A percentile compares a stretch with the other conserved stretches of the same genome.
phyloP scores from a whole-genome alignment of 2,329 filamentous ascomycete genomes.

The Fusarium nematophilum region DNA sequence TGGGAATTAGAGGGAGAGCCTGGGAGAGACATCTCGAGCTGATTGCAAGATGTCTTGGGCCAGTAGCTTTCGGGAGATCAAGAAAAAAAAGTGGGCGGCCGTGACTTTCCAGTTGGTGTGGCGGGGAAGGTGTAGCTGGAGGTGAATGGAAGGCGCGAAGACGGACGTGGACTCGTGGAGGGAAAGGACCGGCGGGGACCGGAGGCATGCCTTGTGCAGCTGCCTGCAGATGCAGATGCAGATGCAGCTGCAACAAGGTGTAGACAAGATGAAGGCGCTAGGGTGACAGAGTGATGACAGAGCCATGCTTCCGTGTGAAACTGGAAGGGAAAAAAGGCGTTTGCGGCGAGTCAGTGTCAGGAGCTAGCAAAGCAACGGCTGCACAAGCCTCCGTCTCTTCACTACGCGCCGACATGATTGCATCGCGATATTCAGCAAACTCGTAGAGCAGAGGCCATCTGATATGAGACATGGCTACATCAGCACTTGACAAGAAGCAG shows the following conservation, averaged over 20 bases:
- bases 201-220: constrained; percentile 41
- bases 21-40: constrained; percentile 2
- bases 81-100: constrained; percentile 23
- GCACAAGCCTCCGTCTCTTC: no score
- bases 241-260: constrained; percentile 5
- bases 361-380: no score
- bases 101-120: constrained; percentile 16
- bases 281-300: constrained; percentile 12
- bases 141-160: constrained; percentile 22
- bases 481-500: no score
- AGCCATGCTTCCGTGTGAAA: constrained; percentile 18
- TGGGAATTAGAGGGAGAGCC: constrained; percentile 21
- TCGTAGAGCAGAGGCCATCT: no score
- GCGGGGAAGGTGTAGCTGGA: constrained; percentile 32
- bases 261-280: constrained; percentile 30
- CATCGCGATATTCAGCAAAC: no score
- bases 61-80: constrained; percentile 13
- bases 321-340: constrained; percentile 10
- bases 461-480: no score
- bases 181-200: constrained; percentile 37
- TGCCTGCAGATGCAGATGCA: constrained; percentile 37
- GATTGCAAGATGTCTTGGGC: neutral
- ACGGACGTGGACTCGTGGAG: constrained; percentile 13
- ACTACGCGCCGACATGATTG: no score
- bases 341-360: constrained; percentile 27